These are phyloP conservation scores for Fusarium musae DNA, from an alignment of 2,329 filamentous ascomycete genomes.

Conservation along the genomic window DNA sequence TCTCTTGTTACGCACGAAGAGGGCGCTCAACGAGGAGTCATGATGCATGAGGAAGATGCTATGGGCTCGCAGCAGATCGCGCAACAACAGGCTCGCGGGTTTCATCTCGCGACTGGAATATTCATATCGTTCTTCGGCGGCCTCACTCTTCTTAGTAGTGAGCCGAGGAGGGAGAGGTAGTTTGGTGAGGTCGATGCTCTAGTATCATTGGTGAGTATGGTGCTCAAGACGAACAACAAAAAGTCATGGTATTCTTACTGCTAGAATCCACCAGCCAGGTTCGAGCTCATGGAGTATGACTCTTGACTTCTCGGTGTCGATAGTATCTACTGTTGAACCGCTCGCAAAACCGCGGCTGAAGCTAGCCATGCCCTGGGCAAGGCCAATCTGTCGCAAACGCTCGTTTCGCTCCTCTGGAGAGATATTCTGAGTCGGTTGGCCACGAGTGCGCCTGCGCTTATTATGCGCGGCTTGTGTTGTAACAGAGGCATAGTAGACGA, in stretches of 20 bases:
- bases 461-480: conserved; percentile 54
- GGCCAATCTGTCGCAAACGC: conserved; percentile 88
- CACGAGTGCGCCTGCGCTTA: conserved; percentile 55
- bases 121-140: conserved; percentile 66
- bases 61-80: conserved; percentile 86
- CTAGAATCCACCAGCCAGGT: conserved; percentile 93
- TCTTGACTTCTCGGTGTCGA: conserved; percentile 91
- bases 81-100: conserved; percentile 78
- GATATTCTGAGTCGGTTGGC: conserved; percentile 56
- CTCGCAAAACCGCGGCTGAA: conserved; percentile 90
- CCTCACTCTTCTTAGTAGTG: conserved; percentile 54
- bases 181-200: conserved; percentile 79
- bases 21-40: conserved; percentile 74
- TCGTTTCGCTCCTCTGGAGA: conserved; percentile 81
- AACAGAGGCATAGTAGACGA: conserved; percentile 89
- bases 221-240: too few species aligned
- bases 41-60: conserved; percentile 89
- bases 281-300: conserved; percentile 90
- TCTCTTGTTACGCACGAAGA: conserved; percentile 73
- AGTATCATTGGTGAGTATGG: conserved; percentile 8
- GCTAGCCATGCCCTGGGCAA: conserved; percentile 95
- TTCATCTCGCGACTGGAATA: conserved; percentile 93
- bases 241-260: conserved; percentile 65
- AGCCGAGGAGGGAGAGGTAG: conserved; percentile 69
- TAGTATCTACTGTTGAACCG: conserved; percentile 79